Base-by-base conservation (phyloP, 2,329 filamentous ascomycete genomes). In the Colletotrichum plurivorum region DNA sequence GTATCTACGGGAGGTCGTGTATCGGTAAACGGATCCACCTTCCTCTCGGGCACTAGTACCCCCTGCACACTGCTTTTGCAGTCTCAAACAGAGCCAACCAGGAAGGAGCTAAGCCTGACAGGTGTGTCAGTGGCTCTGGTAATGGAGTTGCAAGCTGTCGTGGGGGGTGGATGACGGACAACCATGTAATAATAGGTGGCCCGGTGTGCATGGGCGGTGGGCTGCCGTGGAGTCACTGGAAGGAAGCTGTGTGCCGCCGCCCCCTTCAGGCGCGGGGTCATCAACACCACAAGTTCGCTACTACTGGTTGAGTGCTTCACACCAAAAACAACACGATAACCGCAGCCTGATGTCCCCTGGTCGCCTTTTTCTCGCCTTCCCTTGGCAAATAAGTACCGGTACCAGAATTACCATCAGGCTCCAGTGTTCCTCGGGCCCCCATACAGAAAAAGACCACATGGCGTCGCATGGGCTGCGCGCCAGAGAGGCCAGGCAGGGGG, bases 361-460 rank as follows among this genome's bases (percentile, higher is more conserved):
- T 43, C 25, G 36, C 59, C 22, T 48, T 59, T 59, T 59, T 36
- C 43, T 43, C 20, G 15, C 31, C 36, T 43, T 12, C 46, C 16
- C 31, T 31, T 45, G 49, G 31, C 54, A 45, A 39, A 20, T 36
- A 45, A 39, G 67, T 70, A 70, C 57, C 56, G 16, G 63, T 69
- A 69, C 63, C 63, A 43, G 25, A n/a, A 45, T 18, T 41, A 53
- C 56, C 20, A 67, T 69, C 67, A 53, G 51, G 49, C 57, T 27
- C 31, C 27, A 25, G 22, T 25, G 22, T 25, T 31, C 54, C 52
- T 62, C 57, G 57, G 63, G 63, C 67, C 63, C 62, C 56, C 67
- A 67, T 53, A 67, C 67, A 61, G 51, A 43, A 43, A 57, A 61
- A 52, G 56, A 36, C 31, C 31, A 36, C 52, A 57, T 67, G 63